A percentile compares a stretch with the other conserved stretches of the same genome.
Evolutionary conservation across 768 basidiomycete genomes (phyloP).

Genomic region (Aureoboletus auriporus): DNA sequence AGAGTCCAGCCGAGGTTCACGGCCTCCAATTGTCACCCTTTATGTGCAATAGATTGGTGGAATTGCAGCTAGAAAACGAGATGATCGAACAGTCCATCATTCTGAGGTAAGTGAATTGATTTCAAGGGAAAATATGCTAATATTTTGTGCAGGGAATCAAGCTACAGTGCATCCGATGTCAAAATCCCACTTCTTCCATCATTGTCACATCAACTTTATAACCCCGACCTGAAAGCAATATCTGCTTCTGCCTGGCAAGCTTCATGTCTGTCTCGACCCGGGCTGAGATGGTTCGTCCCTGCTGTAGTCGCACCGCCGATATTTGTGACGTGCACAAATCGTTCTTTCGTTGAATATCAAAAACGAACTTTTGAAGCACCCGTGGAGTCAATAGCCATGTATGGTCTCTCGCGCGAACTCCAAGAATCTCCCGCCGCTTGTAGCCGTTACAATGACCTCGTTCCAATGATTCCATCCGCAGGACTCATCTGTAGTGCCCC

Average conservation of each 20-base stretch:
- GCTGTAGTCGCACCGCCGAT: slow-evolving; percentile 83
- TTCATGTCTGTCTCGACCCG: slow-evolving; percentile 80
- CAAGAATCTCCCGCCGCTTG: slow-evolving; percentile 56
- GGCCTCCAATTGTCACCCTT: slow-evolving; percentile 55
- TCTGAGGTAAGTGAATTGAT: slow-evolving; percentile 36
- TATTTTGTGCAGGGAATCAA: slow-evolving; percentile 17
- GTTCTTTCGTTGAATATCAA: slow-evolving; percentile 76
- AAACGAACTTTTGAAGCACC: slow-evolving; percentile 58
- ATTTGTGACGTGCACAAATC: slow-evolving; percentile 63
- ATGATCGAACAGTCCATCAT: slow-evolving; percentile 40
- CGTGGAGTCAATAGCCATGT: slow-evolving; percentile 72
- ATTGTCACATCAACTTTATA: slow-evolving; percentile 33
- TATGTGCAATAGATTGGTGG: slow-evolving; percentile 51
- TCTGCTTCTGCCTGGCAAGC: slow-evolving; percentile 55
- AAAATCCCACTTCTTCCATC: slow-evolving; percentile 13
- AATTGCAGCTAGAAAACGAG: slow-evolving; percentile 41
- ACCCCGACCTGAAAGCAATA: slow-evolving; percentile 55
- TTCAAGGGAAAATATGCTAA: slow-evolving; percentile 4
- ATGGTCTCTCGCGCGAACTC: slow-evolving; percentile 72
- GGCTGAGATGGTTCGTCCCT: slow-evolving; percentile 84
- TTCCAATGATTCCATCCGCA: slow-evolving; percentile 58
- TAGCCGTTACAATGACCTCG: slow-evolving; percentile 38
- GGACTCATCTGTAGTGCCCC: slow-evolving; percentile 72
- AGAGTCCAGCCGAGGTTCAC: slow-evolving; percentile 63
- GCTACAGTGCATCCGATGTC: slow-evolving; percentile 15